phyloP scores from a whole-genome alignment of 768 basidiomycete genomes.

The Filobasidium floriforme region DNA sequence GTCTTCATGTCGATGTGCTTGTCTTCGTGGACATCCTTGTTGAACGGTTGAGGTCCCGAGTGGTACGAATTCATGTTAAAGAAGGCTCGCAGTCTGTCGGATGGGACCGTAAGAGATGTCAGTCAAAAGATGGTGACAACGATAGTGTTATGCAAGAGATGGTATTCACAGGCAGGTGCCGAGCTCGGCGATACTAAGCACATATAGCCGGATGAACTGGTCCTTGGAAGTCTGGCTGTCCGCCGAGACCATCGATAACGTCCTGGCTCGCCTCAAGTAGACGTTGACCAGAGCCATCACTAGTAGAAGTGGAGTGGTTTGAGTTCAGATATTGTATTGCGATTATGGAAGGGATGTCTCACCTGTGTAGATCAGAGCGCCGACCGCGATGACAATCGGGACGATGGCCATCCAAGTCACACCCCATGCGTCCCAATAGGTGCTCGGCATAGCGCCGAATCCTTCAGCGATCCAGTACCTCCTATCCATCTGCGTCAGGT shows the following conservation, averaged over 20 bases:
- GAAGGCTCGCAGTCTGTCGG: conserved; percentile 39
- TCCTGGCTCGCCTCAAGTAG: conserved; percentile 33
- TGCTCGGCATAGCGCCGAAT: conserved; percentile 34
- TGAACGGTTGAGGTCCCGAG: conserved; percentile 35
- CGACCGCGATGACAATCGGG: conserved; percentile 19
- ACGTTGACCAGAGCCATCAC: conserved; percentile 41
- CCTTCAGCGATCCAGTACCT: conserved; percentile 38
- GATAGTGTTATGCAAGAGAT: too few relatives aligned
- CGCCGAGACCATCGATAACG: conserved; percentile 35
- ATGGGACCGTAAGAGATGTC: not conserved
- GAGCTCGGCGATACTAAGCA: conserved; percentile 34
- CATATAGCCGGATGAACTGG: conserved; percentile 37
- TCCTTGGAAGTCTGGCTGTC: conserved; percentile 33
- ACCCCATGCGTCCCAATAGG: conserved; percentile 42
- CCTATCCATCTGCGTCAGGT: conserved; percentile 30
- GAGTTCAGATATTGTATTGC: not conserved
- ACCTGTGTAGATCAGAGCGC: conserved; percentile 33
- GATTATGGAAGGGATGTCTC: not conserved
- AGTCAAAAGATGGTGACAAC: not conserved
- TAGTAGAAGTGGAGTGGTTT: conserved; percentile 5
- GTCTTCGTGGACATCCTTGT: conserved; percentile 26
- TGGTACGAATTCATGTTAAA: conserved; percentile 40
- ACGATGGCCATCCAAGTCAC: conserved; percentile 37
- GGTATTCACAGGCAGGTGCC: conserved; percentile 35
- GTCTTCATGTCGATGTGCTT: conserved; percentile 24